Evolutionary conservation across 257 asterid genomes (phyloP).

Genomic region (Agastache rugosa): DNA sequence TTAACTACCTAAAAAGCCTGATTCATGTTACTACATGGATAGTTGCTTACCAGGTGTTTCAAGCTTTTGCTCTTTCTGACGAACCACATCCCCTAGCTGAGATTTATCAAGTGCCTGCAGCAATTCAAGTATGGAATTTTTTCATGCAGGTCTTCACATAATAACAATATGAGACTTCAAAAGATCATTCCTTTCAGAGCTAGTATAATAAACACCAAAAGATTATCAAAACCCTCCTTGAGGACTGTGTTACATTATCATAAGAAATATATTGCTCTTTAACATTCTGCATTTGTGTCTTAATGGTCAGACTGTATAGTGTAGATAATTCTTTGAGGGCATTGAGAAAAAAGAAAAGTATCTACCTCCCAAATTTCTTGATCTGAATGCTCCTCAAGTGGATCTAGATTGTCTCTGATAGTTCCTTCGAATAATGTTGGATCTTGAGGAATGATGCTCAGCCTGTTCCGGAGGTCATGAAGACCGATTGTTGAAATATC

Average conservation of each 20-base stretch:
- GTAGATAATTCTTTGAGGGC: neutral
- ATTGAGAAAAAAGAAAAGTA: conserved; percentile 2
- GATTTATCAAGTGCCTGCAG: conserved; percentile 92
- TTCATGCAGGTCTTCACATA: neutral
- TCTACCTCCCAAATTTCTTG: conserved; percentile 86
- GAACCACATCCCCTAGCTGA: conserved; percentile 88
- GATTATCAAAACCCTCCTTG: too few relatives aligned
- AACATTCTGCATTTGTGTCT: neutral
- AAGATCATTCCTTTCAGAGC: neutral
- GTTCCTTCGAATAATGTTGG: conserved; percentile 98
- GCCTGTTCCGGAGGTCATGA: conserved; percentile 89
- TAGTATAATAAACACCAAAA: neutral
- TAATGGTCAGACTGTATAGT: conserved; percentile 1
- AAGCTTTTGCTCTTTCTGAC: conserved; percentile 81
- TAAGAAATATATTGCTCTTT: neutral
- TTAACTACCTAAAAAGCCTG: neutral
- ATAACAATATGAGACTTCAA: neutral
- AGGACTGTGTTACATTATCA: neutral
- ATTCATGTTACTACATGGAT: neutral
- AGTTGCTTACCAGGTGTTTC: conserved; percentile 73
- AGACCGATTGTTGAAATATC: conserved; percentile 90
- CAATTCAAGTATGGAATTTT: conserved; percentile 14
- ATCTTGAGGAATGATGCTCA: conserved; percentile 97
- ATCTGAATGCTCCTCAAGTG: conserved; percentile 89
- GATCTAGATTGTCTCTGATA: conserved; percentile 87